Evolutionary conservation across 345 rosid genomes (phyloP).

Genomic region (Eucalyptus erythrocorys): DNA sequence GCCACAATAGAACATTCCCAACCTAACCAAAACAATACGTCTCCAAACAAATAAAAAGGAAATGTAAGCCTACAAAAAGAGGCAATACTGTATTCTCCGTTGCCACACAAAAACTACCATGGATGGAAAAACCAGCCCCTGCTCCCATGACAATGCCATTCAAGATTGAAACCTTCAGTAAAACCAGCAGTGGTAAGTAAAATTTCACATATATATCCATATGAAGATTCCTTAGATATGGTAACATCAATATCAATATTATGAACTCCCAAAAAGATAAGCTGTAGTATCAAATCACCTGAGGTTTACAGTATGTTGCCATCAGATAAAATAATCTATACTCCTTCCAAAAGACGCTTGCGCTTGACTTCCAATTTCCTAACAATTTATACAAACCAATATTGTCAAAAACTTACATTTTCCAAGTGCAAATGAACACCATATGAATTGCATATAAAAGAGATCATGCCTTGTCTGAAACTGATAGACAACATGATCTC

Average conservation of each 20-base stretch:
- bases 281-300: constrained; percentile 16
- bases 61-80: no score
- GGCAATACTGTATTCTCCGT: no score
- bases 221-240: background rate
- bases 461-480: background rate
- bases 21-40: background rate
- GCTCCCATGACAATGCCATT: no score
- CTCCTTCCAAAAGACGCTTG: constrained; percentile 32
- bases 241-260: background rate
- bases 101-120: no score
- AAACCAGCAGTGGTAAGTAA: background rate
- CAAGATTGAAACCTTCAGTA: no score
- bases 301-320: constrained; percentile 65
- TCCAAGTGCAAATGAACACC: background rate
- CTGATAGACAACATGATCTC: background rate
- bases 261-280: background rate
- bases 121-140: no score
- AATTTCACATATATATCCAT: background rate
- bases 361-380: constrained; percentile 55
- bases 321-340: constrained; percentile 48
- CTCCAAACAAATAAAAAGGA: background rate
- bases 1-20: background rate
- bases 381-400: background rate
- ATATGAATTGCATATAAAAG: background rate
- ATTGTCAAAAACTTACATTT: background rate